Base-by-base conservation (phyloP, 164 flowering plant genomes). In the Vitis riparia region DNA sequence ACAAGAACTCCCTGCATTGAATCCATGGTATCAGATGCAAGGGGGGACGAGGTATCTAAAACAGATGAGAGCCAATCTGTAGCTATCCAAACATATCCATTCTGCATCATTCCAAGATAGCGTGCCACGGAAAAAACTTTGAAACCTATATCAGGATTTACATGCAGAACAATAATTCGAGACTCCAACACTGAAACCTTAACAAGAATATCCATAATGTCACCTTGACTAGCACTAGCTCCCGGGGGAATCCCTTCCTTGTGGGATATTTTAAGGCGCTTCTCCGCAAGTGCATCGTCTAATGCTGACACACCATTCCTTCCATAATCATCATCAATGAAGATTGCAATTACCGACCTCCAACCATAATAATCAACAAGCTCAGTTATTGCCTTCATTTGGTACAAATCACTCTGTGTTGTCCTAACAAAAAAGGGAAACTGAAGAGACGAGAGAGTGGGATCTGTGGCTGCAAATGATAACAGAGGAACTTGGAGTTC, bases 51-150 rank as follows among this genome's bases (percentile, higher is more conserved):
- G 23, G 96, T 75, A 79, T 95, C 99, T 27, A 95, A 64, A 49
- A 78, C 48, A 13, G 89, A 71, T 30, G 99, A 79, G 8, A 95
- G 89, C 98, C 98, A 91, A 73, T 89, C 90, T 10, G 99, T 89
- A 59, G 97, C 88, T 68, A 95, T 87, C 99, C 99, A 93, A 49
- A 86, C 98, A 83, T 82, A 95, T 5, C 97, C 99, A 63, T 73
- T 82, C 1, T 75, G 83, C 91, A 93, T 87, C 99, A 95, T 91
- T 50, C 75, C 87, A 62, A 93, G 89, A 79, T 84, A 67, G 0
- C 77, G 70, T 8, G 98, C 99, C 64, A 82, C 86, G 50, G 85
- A 73, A 62, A 96, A 83, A 63, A 93, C 67, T 64, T 47, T 51
- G 29, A 81, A 82, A 23, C 99, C 99, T 16, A 73, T 60, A 55